phyloP scores from a whole-genome alignment of 805 yeast genomes.

The Suhomyces emberorum region DNA sequence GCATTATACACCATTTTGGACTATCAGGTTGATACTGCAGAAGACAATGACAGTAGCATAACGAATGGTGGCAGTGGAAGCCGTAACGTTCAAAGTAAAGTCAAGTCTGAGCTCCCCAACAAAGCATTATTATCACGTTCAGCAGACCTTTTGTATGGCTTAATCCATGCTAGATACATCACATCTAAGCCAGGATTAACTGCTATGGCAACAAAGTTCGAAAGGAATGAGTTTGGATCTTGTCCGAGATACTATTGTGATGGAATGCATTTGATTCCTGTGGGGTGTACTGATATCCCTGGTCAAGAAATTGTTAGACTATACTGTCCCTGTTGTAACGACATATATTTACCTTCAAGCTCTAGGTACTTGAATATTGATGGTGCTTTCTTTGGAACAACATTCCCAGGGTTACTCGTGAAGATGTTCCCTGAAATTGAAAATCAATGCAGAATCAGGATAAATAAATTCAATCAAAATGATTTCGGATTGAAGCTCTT shows the following conservation, averaged over 20 bases:
- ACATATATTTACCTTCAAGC: conserved; percentile 82
- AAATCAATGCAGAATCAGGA: conserved; percentile 61
- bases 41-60: conserved; percentile 23
- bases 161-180: conserved; percentile 90
- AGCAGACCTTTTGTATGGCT: conserved; percentile 89
- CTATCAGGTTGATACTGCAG: conserved; percentile 57
- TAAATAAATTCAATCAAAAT: conserved; percentile 44
- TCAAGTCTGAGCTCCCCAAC: conserved; percentile 58
- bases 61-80: conserved; percentile 5
- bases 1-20: conserved; percentile 90
- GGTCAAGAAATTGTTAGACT: conserved; percentile 90
- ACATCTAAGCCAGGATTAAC: conserved; percentile 86
- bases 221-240: conserved; percentile 80
- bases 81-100: conserved; percentile 14
- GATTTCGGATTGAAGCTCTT: conserved; percentile 73
- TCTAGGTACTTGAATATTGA: conserved; percentile 86
- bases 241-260: conserved; percentile 91
- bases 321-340: conserved; percentile 93
- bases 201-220: conserved; percentile 91
- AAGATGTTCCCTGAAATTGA: conserved; percentile 91
- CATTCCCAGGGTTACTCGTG: conserved; percentile 89
- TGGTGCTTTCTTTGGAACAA: conserved; percentile 96
- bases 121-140: conserved; percentile 79
- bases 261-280: conserved; percentile 85
- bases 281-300: conserved; percentile 86